Conservation (phyloP, 345 rosid genomes). For the Eutrema heterophyllum region DNA sequence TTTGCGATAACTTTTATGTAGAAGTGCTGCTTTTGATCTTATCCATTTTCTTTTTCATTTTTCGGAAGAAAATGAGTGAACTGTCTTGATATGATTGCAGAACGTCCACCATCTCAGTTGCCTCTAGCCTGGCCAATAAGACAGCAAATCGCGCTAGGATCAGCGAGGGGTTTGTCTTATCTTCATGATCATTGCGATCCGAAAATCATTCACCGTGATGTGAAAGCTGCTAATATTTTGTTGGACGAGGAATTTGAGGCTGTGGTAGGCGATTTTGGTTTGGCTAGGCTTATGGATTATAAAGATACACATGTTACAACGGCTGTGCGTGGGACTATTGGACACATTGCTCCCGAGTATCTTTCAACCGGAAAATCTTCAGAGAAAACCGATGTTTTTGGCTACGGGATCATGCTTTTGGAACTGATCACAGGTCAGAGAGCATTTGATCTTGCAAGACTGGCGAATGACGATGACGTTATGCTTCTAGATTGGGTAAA, state of each 20-base stretch:
- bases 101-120: conserved; percentile 71
- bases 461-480: conserved; percentile 88
- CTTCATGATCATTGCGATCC: conserved; percentile 98
- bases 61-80: neutral
- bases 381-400: conserved; percentile 94
- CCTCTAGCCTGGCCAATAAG: conserved; percentile 88
- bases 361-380: conserved; percentile 94
- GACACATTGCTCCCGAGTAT: conserved; percentile 94
- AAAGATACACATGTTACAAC: conserved; percentile 96
- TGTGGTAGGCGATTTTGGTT: conserved; percentile 91
- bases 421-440: conserved; percentile 94
- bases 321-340: conserved; percentile 93
- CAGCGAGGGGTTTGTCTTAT: conserved; percentile 91
- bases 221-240: conserved; percentile 92
- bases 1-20: neutral
- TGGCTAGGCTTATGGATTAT: conserved; percentile 94
- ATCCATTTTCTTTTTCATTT: neutral
- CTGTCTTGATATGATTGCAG: conserved; percentile 30
- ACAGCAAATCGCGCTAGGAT: conserved; percentile 78
- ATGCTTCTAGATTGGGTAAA: conserved; percentile 94
- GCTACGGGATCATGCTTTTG: conserved; percentile 91
- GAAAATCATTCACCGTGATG: conserved; percentile 93
- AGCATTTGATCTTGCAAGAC: conserved; percentile 94
- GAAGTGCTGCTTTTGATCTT: neutral
- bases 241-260: conserved; percentile 95